Percentiles rank a stretch among this genome's conserved stretches.
Evolutionary conservation across 2,329 filamentous ascomycete species (phyloP).

Genomic region (Anthostomella pinea): DNA sequence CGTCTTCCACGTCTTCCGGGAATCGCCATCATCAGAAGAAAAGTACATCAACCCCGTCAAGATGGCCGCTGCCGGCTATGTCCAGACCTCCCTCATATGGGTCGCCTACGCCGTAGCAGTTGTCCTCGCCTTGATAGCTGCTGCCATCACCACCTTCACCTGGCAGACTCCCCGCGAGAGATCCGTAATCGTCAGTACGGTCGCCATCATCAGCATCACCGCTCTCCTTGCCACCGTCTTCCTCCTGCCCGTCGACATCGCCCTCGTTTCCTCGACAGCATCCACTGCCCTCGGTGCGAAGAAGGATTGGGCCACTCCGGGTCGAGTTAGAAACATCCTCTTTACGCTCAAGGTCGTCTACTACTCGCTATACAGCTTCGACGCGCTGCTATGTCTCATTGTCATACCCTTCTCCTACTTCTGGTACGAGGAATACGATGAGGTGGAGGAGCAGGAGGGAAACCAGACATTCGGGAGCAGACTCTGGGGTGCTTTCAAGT

Average conservation of each 20-base stretch:
- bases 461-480: conserved; percentile 68
- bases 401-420: conserved; percentile 97
- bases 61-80: conserved; percentile 51
- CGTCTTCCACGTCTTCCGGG: too few relatives aligned
- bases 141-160: conserved; percentile 82
- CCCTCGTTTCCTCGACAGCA: conserved; percentile 85
- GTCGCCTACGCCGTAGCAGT: conserved; percentile 85
- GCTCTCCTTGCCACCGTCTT: conserved; percentile 87
- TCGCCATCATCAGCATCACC: conserved; percentile 84
- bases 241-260: conserved; percentile 91
- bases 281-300: conserved; percentile 73
- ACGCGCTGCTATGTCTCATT: conserved; percentile 83
- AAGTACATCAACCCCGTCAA: too few relatives aligned
- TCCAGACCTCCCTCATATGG: conserved; percentile 93
- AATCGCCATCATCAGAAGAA: too few relatives aligned
- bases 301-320: conserved; percentile 91
- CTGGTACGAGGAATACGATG: conserved; percentile 96
- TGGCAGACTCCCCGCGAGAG: conserved; percentile 90
- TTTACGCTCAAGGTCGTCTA: conserved; percentile 84
- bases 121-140: conserved; percentile 69
- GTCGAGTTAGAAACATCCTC: conserved; percentile 73
- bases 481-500: conserved; percentile 83
- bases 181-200: conserved; percentile 74
- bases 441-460: conserved; percentile 79
- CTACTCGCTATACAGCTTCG: conserved; percentile 87